phyloP scores from a whole-genome alignment of 176 grass and related monocot genomes.

The Bonia amplexicaulis region DNA sequence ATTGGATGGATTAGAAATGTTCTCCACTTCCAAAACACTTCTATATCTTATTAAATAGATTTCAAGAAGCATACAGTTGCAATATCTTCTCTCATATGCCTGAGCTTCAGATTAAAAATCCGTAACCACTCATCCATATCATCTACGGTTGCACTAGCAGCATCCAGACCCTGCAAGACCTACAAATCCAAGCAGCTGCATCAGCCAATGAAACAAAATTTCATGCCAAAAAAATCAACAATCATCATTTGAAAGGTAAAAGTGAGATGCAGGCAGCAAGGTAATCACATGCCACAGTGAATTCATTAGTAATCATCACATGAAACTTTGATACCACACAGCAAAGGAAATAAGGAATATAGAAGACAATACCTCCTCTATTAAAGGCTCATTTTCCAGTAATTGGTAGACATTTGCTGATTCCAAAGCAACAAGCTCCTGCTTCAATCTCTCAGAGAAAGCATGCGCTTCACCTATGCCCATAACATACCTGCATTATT shows the following conservation, averaged over 20 bases:
- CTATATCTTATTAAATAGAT: conserved; percentile 11
- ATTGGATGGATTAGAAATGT: neutral
- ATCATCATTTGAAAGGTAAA: neutral
- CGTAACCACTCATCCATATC: conserved; percentile 98
- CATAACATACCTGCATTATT: conserved; percentile 89
- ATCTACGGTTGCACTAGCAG: conserved; percentile 66
- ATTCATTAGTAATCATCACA: conserved; percentile 10
- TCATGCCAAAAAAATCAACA: neutral
- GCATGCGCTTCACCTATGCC: conserved; percentile 98
- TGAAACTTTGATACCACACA: conserved; percentile 7
- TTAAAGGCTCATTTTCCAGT: conserved; percentile 84
- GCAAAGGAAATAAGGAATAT: neutral
- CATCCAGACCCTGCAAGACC: conserved; percentile 86
- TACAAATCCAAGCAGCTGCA: conserved; percentile 43
- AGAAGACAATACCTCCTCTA: conserved; percentile 70
- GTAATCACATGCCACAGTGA: neutral
- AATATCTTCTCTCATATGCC: conserved; percentile 99
- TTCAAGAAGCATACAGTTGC: conserved; percentile 62
- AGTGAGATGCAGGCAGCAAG: neutral
- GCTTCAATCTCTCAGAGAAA: conserved; percentile 95
- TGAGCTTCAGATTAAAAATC: conserved; percentile 95
- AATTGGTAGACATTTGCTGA: conserved; percentile 86
- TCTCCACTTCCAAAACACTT: neutral
- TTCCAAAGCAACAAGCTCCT: conserved; percentile 95
- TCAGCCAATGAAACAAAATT: conserved; percentile 21